Percentiles rank a stretch among this genome's conserved stretches.
phyloP scores from a whole-genome alignment of 352 stramenopile genomes.

The Globisporangium carolinianum region DNA sequence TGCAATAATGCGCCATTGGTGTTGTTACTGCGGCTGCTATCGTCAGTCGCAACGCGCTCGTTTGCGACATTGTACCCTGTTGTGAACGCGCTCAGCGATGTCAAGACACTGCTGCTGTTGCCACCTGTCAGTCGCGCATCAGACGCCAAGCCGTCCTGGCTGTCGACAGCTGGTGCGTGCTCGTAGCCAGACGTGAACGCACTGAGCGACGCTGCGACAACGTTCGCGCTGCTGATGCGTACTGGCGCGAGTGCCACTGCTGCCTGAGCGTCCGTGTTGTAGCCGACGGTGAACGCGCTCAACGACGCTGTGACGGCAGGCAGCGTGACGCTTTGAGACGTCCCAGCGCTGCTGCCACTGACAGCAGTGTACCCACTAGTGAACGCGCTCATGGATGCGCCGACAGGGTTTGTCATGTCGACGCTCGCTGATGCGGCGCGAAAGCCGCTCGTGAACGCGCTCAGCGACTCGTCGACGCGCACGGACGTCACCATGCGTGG shows the following conservation, averaged over 20 bases:
- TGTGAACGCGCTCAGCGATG: constrained; percentile 26
- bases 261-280: not conserved
- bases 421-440: constrained; percentile 6
- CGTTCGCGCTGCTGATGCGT: not conserved
- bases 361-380: constrained; percentile 12
- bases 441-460: constrained; percentile 31
- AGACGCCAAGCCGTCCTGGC: no score
- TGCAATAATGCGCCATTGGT: not conserved
- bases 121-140: no score
- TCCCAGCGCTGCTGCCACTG: not conserved
- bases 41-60: not conserved
- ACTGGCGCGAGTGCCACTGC: no score
- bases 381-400: constrained; percentile 34
- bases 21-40: not conserved
- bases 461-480: constrained; percentile 27
- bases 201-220: constrained; percentile 16
- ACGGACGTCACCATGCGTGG: not conserved
- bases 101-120: not conserved
- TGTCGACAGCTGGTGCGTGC: not conserved
- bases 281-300: constrained; percentile 16
- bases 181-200: constrained; percentile 21
- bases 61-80: constrained; percentile 9
- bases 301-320: constrained; percentile 15
- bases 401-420: constrained; percentile 14
- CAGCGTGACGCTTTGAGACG: constrained; percentile 9